Conservation (phyloP, 164 flowering plant species). For the Santalum album region DNA sequence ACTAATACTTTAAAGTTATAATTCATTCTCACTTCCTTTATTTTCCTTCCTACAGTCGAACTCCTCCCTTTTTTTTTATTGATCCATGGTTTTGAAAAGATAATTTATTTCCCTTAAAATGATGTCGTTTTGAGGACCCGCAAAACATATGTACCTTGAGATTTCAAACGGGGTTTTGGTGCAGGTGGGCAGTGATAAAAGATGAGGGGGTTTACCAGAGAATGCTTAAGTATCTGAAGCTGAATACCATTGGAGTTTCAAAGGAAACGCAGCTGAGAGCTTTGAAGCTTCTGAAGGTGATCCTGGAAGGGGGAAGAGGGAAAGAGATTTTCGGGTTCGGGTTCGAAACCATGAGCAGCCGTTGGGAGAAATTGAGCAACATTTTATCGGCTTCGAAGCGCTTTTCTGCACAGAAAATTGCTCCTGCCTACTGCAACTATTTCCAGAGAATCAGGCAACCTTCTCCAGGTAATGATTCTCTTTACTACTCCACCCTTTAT, state of each 20-base stretch:
- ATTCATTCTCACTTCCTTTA: too few species aligned
- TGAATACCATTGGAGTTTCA: slow-evolving; percentile 39
- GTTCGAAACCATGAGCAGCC: slow-evolving; percentile 25
- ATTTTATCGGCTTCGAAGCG: slow-evolving; percentile 27
- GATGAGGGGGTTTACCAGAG: slow-evolving; percentile 40
- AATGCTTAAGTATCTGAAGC: slow-evolving; percentile 19
- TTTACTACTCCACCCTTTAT: too few species aligned
- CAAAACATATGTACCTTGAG: background rate
- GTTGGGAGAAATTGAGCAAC: slow-evolving; percentile 43
- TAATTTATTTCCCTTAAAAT: too few species aligned
- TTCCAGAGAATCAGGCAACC: slow-evolving; percentile 30
- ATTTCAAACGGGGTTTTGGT: background rate
- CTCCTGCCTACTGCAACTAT: slow-evolving; percentile 40
- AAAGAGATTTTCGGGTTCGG: slow-evolving; percentile 38
- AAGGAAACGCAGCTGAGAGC: slow-evolving; percentile 58
- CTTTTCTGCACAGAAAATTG: slow-evolving; percentile 39
- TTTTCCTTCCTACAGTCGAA: too few species aligned
- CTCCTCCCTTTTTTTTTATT: too few species aligned
- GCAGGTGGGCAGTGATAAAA: slow-evolving; percentile 77
- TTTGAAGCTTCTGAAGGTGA: slow-evolving; percentile 37
- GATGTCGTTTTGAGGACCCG: too few species aligned
- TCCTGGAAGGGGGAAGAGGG: slow-evolving; percentile 23
- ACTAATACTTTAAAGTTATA: too few species aligned
- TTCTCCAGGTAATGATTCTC: slow-evolving; percentile 44
- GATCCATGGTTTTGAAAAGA: too few species aligned